Evolutionary conservation across 805 yeast genomes (phyloP).

Genomic region (Kuraishia capsulata): DNA sequence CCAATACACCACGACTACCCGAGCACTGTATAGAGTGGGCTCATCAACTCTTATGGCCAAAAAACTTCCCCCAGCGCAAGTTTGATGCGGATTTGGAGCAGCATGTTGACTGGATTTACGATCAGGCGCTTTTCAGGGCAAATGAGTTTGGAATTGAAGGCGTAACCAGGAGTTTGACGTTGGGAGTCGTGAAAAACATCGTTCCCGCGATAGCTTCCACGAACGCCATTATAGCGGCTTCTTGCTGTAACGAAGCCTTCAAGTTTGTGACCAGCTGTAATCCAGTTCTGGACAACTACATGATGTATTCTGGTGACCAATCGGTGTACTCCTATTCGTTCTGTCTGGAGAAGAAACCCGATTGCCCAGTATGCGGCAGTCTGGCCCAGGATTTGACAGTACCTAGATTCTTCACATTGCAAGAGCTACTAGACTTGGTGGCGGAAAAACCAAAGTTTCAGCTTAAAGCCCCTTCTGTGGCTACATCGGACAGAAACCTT

Average conservation of each 20-base stretch:
- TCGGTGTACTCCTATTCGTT: constrained; percentile 35
- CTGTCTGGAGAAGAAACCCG: constrained; percentile 24
- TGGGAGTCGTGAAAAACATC: constrained; percentile 86
- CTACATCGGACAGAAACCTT: constrained; percentile 28
- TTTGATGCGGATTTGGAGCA: constrained; percentile 64
- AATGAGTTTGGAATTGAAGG: constrained; percentile 58
- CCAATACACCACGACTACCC: constrained; percentile 87
- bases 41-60: constrained; percentile 66
- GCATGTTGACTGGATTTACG: constrained; percentile 56
- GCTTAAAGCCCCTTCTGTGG: constrained; percentile 32
- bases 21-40: constrained; percentile 96
- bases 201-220: constrained; percentile 94
- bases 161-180: constrained; percentile 59
- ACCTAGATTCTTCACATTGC: constrained; percentile 20
- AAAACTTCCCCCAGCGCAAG: constrained; percentile 29
- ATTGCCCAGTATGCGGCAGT: constrained; percentile 35
- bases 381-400: constrained; percentile 1
- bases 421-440: constrained; percentile 32
- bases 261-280: constrained; percentile 66
- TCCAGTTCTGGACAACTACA: constrained; percentile 63
- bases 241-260: constrained; percentile 80
- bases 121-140: constrained; percentile 52
- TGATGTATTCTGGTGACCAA: constrained; percentile 79
- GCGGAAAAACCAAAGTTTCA: constrained; percentile 15
- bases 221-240: constrained; percentile 84